Evolutionary conservation across 139 green algal species (phyloP), one percentile per base, ranked within the genome.

Genomic region (Ostreobium quekettii): DNA sequence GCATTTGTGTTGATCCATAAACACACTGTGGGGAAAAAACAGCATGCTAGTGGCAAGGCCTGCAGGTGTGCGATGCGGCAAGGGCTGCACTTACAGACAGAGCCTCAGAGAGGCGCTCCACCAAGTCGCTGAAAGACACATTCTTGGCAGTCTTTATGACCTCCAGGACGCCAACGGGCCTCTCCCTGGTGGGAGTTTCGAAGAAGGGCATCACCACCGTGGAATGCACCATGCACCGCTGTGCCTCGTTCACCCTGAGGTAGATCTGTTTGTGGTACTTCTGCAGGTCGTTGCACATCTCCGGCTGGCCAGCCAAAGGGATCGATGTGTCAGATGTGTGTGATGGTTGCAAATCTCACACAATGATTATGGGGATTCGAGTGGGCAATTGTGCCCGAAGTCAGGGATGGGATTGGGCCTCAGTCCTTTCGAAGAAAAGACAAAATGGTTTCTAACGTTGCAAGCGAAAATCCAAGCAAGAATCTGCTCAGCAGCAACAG

Each of bases 241-340:
- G 81, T 26, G 87, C 87, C 63, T 94, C 87, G 38, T 69, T 82
- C 5, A 87, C 87, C 0, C 87, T 76, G 31, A 93, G 60, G 71
- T 91, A 94, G 29, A 91, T 81, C 37, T 76, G 73, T 62, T 84
- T 84, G 70, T 90, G 80, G 67, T 93, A 93, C 66, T 84, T 83
- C 60, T 91, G 86, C 32, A 93, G 82, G 58, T 93, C 77, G 74
- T 83, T 71, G 4, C 61, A 82, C 80, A 94, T 89, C 72, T 94
- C 87, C 3, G 86, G 86, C 85, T 92, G 78, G 11, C 72, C 76
- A 26, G 15, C 42, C 39, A 68, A 73, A 53, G 42, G 11, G 11
- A 19, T 53, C 15, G 42, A 53, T 11, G 42, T 19, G 42, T 53
- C 42, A 19, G 42, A 19, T 53, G 11, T 19, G 42, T 53, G 42